Evolutionary conservation across 495 filamentous ascomycete genomes (phyloP).

Genomic region (Trichoderma erinaceum): DNA sequence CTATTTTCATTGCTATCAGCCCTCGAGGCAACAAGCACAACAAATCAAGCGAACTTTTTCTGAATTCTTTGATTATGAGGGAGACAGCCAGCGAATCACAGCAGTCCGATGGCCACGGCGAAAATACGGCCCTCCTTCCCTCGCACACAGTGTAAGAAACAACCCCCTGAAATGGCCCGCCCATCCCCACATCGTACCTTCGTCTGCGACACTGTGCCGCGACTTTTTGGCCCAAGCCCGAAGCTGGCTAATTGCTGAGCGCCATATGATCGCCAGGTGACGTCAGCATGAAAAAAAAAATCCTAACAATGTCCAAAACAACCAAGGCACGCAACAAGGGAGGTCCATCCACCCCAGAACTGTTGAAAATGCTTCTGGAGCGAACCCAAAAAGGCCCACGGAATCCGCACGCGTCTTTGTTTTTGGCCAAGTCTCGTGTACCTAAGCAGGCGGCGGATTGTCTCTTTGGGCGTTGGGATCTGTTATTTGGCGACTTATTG

Average conservation of each 20-base stretch:
- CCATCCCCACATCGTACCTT: not conserved
- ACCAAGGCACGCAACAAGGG: not conserved
- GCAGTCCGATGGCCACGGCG: slow-evolving; percentile 1
- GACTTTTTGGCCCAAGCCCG: not conserved
- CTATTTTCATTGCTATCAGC: not conserved
- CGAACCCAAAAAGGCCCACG: too few relatives aligned
- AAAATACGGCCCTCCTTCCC: not conserved
- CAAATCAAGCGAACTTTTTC: not conserved
- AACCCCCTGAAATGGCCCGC: slow-evolving; percentile 10
- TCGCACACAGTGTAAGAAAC: slow-evolving; percentile 9
- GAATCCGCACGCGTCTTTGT: not conserved
- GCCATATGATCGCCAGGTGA: slow-evolving; percentile 11
- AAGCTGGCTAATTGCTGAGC: not conserved
- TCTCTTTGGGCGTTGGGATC: not conserved
- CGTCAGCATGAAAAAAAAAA: slow-evolving; percentile 8
- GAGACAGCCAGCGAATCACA: not conserved
- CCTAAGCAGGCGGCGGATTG: not conserved
- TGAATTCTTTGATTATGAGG: too few relatives aligned
- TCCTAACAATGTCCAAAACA: not conserved
- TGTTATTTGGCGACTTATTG: too few relatives aligned
- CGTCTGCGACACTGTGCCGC: slow-evolving; percentile 9
- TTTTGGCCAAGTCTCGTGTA: too few relatives aligned
- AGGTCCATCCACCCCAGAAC: too few relatives aligned
- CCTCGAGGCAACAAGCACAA: not conserved
- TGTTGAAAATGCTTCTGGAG: not conserved